phyloP scores from a whole-genome alignment of 768 basidiomycete genomes.

The Trametes maxima region DNA sequence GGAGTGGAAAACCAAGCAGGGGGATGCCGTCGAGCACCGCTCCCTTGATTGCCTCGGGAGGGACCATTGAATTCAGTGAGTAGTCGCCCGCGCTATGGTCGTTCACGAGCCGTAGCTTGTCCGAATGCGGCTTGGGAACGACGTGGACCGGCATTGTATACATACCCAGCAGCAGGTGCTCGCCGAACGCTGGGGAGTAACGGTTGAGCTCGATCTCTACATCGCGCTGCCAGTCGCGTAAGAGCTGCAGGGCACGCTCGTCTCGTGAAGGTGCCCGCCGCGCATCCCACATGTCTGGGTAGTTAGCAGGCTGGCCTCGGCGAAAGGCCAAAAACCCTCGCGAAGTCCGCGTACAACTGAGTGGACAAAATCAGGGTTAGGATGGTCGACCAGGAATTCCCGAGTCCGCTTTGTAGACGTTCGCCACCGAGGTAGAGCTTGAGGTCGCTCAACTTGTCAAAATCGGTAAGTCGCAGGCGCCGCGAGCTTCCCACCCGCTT shows the following conservation, averaged over 20 bases:
- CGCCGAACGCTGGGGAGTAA: constrained; percentile 35
- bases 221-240: constrained; percentile 19
- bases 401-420: background rate
- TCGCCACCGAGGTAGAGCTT: constrained; percentile 7
- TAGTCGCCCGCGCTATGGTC: constrained; percentile 41
- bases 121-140: constrained; percentile 39
- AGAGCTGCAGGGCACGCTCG: background rate
- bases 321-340: constrained; percentile 51
- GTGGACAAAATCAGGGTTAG: constrained; percentile 40
- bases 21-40: constrained; percentile 14
- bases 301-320: constrained; percentile 30
- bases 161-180: constrained; percentile 46
- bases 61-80: constrained; percentile 37
- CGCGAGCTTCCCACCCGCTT: constrained; percentile 26
- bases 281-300: constrained; percentile 28
- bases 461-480: constrained; percentile 28
- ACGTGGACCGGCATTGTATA: constrained; percentile 40
- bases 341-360: constrained; percentile 36
- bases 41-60: background rate
- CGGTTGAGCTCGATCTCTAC: constrained; percentile 18
- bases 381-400: constrained; percentile 35
- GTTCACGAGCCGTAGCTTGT: constrained; percentile 40
- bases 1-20: constrained; percentile 9
- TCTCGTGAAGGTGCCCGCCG: background rate
- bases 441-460: constrained; percentile 12